These are phyloP conservation scores for Colletotrichum salicis DNA, from an alignment of 2,329 filamentous ascomycete species.

Conservation along the genomic window DNA sequence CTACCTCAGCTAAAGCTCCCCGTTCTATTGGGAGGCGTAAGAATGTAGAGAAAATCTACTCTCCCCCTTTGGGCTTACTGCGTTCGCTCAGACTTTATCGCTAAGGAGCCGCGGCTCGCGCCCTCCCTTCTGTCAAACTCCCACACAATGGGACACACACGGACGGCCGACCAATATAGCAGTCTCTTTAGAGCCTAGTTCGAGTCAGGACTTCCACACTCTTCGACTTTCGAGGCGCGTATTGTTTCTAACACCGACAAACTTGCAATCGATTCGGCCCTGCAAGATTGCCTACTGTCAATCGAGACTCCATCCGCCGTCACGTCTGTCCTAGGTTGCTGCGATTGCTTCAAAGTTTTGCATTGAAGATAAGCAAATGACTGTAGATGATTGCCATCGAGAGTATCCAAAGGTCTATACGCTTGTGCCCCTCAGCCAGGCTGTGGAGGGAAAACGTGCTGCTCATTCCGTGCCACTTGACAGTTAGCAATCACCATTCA, in stretches of 20 bases:
- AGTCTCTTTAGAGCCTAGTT: background rate
- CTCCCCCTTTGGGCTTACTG: background rate
- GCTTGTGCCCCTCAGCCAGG: constrained; percentile 3
- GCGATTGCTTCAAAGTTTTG: background rate
- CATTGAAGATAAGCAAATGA: background rate
- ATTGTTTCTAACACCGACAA: constrained; percentile 10
- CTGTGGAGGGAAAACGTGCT: constrained; percentile 16
- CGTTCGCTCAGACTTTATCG: constrained; percentile 3
- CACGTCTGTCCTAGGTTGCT: background rate
- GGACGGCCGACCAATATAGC: constrained; percentile 12
- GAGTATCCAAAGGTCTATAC: background rate
- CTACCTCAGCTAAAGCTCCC: background rate
- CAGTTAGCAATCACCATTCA: background rate
- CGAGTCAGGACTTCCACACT: background rate
- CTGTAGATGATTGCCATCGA: background rate
- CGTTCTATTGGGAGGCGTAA: background rate
- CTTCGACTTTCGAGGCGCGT: background rate
- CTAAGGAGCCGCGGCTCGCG: constrained; percentile 16
- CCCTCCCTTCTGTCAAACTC: constrained; percentile 24
- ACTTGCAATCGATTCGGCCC: background rate
- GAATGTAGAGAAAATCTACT: constrained; percentile 1
- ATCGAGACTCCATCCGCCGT: constrained; percentile 4
- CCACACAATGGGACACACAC: background rate
- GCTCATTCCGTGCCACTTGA: constrained; percentile 14
- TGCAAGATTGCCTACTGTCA: constrained; percentile 12